A percentile compares a stretch with the other conserved stretches of the same genome.
These are phyloP conservation scores for Agarophyton chilense DNA, from an alignment of 23 red algal genomes.

Conservation along the genomic window DNA sequence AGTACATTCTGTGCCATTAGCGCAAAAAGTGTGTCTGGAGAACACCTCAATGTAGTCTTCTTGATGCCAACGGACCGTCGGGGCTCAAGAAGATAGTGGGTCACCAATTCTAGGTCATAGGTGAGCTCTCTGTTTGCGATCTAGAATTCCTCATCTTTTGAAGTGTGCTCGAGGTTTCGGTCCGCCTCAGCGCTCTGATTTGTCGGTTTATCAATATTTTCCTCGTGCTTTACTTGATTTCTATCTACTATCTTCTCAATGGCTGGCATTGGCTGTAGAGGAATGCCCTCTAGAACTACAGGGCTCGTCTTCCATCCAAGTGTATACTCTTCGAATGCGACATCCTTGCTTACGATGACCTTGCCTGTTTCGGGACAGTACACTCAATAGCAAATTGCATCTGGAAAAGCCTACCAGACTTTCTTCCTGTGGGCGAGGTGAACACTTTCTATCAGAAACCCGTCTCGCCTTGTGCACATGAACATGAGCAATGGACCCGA, in stretches of 20 bases:
- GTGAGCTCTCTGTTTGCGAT: too few species aligned
- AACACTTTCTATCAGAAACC: background rate
- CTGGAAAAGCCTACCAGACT: background rate
- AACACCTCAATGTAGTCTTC: background rate
- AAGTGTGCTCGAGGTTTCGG: background rate
- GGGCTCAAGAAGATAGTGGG: background rate
- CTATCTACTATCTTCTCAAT: background rate
- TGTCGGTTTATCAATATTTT: background rate
- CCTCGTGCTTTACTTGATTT: background rate
- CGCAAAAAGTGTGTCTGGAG: background rate
- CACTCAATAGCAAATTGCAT: background rate
- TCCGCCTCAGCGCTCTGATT: background rate
- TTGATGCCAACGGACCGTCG: background rate
- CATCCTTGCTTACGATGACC: background rate
- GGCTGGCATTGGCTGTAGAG: background rate
- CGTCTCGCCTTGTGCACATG: background rate
- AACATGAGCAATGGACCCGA: too few species aligned
- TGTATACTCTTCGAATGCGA: background rate
- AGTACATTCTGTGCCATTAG: background rate
- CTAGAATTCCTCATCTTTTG: background rate
- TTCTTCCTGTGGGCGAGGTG: background rate
- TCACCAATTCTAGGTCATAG: background rate
- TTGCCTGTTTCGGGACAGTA: background rate
- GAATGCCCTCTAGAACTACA: background rate
- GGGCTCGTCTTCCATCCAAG: background rate